Percentiles rank a stretch among this genome's conserved stretches.
phyloP scores from a whole-genome alignment of 2,329 filamentous ascomycete genomes.

The Thielaviopsis euricoi region DNA sequence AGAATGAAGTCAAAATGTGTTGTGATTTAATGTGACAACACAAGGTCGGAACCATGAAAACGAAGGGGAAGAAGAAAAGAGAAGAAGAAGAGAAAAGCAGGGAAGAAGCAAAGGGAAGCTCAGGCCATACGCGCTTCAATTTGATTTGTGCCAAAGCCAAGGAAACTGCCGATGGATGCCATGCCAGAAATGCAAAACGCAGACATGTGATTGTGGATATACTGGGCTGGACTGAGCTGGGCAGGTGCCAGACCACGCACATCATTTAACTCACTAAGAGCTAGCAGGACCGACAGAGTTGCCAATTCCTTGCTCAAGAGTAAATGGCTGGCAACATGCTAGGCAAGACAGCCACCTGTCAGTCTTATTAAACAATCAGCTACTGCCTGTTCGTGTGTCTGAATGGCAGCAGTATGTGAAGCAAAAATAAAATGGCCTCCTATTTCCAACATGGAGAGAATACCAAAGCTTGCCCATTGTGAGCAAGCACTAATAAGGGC shows the following conservation, averaged over 20 bases:
- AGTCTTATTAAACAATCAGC: neutral
- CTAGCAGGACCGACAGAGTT: too few relatives aligned
- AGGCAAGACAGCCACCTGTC: neutral
- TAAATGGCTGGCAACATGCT: neutral
- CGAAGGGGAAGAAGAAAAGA: neutral
- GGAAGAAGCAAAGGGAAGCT: neutral
- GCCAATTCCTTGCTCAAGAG: too few relatives aligned
- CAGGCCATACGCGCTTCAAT: neutral
- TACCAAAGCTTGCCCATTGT: neutral
- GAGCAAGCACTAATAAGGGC: neutral
- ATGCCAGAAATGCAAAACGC: neutral
- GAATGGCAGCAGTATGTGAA: neutral
- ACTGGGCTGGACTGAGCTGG: neutral
- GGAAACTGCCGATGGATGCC: neutral
- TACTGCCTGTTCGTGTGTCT: too few relatives aligned
- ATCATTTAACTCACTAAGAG: too few relatives aligned
- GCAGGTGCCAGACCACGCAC: neutral
- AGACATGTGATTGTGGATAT: neutral
- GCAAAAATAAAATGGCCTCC: neutral
- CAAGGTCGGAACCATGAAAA: neutral
- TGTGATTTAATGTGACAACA: neutral
- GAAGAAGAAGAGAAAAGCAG: neutral
- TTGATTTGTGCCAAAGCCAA: neutral
- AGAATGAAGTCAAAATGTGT: too few relatives aligned
- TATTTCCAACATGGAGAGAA: neutral